These are phyloP conservation scores for Cercophora samala DNA, from an alignment of 495 filamentous ascomycete genomes.

Conservation along the genomic window DNA sequence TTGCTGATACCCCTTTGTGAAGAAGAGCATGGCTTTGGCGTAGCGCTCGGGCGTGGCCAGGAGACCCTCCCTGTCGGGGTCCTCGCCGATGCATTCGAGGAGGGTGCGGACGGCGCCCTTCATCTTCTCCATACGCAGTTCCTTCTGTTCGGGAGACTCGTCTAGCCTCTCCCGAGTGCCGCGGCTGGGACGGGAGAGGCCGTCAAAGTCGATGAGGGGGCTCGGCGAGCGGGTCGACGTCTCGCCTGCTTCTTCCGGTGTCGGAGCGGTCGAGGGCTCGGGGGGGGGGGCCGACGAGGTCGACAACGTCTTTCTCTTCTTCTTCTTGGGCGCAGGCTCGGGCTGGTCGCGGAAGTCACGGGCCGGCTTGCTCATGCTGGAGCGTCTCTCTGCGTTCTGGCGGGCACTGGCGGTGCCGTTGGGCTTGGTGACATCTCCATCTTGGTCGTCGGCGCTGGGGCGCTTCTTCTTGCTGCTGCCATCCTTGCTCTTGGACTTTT, in stretches of 20 bases:
- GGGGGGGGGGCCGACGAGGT: background rate
- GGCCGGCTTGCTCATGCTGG: conserved; percentile 62
- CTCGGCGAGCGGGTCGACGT: conserved; percentile 46
- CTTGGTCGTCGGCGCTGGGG: conserved; percentile 12
- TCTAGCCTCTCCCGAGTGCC: conserved; percentile 80
- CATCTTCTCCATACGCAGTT: conserved; percentile 69
- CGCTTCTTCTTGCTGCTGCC: conserved; percentile 24
- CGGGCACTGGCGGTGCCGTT: conserved; percentile 19
- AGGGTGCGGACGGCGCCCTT: conserved; percentile 84
- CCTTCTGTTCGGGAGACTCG: conserved; percentile 68
- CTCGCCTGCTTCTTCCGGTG: conserved; percentile 18
- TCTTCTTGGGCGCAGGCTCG: conserved; percentile 41
- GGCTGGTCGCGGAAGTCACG: conserved; percentile 72
- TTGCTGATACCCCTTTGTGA: conserved; percentile 98
- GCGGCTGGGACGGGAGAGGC: conserved; percentile 66
- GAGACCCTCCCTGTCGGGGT: conserved; percentile 86
- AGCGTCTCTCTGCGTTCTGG: conserved; percentile 36
- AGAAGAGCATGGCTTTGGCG: conserved; percentile 95
- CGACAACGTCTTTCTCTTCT: conserved; percentile 38
- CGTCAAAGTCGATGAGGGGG: conserved; percentile 72
- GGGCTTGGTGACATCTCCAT: conserved; percentile 19
- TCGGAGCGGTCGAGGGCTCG: conserved; percentile 3
- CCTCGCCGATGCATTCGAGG: conserved; percentile 93
- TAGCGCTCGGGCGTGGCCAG: conserved; percentile 84
- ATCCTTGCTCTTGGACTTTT: conserved; percentile 16